Base-by-base conservation (phyloP, 768 basidiomycete genomes). In the Albatrellus ellisii region DNA sequence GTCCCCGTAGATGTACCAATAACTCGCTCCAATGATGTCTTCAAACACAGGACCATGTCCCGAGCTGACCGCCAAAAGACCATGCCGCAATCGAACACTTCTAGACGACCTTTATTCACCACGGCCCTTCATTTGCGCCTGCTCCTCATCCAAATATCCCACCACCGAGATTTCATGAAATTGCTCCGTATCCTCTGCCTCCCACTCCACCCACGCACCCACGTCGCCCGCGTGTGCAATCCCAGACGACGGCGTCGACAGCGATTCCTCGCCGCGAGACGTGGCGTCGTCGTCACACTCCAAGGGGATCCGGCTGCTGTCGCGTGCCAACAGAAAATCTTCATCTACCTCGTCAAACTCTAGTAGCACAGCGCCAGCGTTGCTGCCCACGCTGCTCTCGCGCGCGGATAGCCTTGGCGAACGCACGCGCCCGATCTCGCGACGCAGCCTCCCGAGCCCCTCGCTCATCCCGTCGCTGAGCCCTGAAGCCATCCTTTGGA, bases 261-360 rank as follows among this genome's bases (percentile, higher is more conserved):
- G 45, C 6, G 61, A 59, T 1, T 54, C 60, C 1, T 53, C 61
- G 6, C 53, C 52, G 21, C 46, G 43, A 5, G 55, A 56, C 25
- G 47, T 40, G 6, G 45, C 47, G 6, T 41, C 51, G n/a, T 52
- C 57, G 49, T 47, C 50, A n/a, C 38, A 20, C 20, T 40, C 49
- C 2, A 18, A 22, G 4, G 29, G 26, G 15, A 27, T 25, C 2
- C 9, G 10, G 17, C 33, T 33, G 25, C 26, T 43, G 12, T 22
- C 42, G 31, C 52, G 42, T 8, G 33, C 48, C 1, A 45, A 51
- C 15, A 62, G 41, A 50, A 79, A 75, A 36, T 77, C 76, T 42
- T 81, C 77, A 42, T 81, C 80, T 44, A 76, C 74, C 51, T 81
- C 77, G 39, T 77, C 77, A 53, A 82, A 81, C 50, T 68, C 65